Conservation (phyloP, 345 rosid species). For the Murraya koenigii region DNA sequence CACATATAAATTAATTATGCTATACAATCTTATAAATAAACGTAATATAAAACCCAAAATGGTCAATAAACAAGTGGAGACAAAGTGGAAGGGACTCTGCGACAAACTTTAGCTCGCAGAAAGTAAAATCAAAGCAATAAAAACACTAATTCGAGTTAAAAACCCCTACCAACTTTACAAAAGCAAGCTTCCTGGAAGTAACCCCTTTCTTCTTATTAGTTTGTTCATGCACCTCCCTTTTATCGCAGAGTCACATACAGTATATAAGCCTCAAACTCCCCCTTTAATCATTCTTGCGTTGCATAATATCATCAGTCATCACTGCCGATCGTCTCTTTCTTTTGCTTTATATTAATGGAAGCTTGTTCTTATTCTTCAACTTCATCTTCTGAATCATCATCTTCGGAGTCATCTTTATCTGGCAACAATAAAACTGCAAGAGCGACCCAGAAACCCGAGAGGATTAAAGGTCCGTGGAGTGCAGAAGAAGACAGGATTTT, state of each 20-base stretch:
- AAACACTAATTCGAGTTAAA: background rate
- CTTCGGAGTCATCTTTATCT: slow-evolving; percentile 43
- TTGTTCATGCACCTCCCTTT: slow-evolving; percentile 30
- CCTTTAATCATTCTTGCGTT: background rate
- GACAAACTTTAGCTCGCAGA: slow-evolving; percentile 15
- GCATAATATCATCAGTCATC: background rate
- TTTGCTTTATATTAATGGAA: slow-evolving; percentile 26
- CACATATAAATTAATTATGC: background rate
- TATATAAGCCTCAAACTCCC: slow-evolving; percentile 8
- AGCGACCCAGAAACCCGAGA: slow-evolving; percentile 19
- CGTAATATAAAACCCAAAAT: slow-evolving; percentile 14
- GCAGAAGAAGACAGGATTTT: slow-evolving; percentile 65
- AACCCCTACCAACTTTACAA: slow-evolving; percentile 45
- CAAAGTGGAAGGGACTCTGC: slow-evolving; percentile 11
- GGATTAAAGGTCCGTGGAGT: slow-evolving; percentile 73
- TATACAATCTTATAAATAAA: background rate
- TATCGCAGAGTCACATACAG: background rate
- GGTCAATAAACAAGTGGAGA: slow-evolving; percentile 26
- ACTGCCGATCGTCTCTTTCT: background rate
- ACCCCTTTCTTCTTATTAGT: slow-evolving; percentile 11
- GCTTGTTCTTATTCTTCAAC: slow-evolving; percentile 37
- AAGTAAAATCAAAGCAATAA: slow-evolving; percentile 11
- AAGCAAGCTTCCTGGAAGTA: slow-evolving; percentile 52
- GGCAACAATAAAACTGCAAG: slow-evolving; percentile 17
- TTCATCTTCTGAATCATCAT: slow-evolving; percentile 49